A percentile compares a stretch with the other conserved stretches of the same genome.
These are phyloP conservation scores for Pontederia paniculata DNA, from an alignment of 176 grass and related monocot species.

Conservation along the genomic window DNA sequence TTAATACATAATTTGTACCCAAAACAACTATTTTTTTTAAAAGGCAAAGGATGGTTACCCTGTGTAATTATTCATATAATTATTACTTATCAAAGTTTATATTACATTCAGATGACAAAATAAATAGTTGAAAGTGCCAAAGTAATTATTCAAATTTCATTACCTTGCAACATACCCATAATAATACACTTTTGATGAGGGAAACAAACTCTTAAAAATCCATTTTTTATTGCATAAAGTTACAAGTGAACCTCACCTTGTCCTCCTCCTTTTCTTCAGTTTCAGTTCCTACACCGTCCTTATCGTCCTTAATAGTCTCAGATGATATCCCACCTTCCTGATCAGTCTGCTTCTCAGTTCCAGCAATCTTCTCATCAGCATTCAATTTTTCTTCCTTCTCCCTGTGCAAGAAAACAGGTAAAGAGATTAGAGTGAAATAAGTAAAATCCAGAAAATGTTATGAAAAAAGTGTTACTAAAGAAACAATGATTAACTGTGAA, in stretches of 20 bases:
- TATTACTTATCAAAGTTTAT: no score
- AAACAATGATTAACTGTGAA: constrained; percentile 36
- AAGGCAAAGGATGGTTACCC: no score
- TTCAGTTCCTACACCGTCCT: constrained; percentile 35
- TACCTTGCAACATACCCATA: no score
- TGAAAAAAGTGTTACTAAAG: constrained; percentile 4
- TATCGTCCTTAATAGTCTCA: constrained; percentile 40
- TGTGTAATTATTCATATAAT: no score
- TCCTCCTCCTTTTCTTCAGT: constrained; percentile 82
- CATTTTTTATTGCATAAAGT: no score
- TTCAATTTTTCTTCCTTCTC: constrained; percentile 44
- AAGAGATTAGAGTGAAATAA: not conserved
- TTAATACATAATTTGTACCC: no score
- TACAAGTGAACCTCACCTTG: constrained; percentile 27
- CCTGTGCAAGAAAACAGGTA: constrained; percentile 22
- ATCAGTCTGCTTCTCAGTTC: constrained; percentile 37
- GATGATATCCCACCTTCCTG: constrained; percentile 21
- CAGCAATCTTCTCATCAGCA: constrained; percentile 27
- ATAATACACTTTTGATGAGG: no score
- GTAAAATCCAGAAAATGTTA: not conserved
- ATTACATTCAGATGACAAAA: no score
- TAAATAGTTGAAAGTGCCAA: no score
- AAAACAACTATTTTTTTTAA: no score
- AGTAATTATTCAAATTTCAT: no score
- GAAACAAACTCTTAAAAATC: no score